phyloP scores from a whole-genome alignment of 805 yeast genomes.

The Candida corydali region DNA sequence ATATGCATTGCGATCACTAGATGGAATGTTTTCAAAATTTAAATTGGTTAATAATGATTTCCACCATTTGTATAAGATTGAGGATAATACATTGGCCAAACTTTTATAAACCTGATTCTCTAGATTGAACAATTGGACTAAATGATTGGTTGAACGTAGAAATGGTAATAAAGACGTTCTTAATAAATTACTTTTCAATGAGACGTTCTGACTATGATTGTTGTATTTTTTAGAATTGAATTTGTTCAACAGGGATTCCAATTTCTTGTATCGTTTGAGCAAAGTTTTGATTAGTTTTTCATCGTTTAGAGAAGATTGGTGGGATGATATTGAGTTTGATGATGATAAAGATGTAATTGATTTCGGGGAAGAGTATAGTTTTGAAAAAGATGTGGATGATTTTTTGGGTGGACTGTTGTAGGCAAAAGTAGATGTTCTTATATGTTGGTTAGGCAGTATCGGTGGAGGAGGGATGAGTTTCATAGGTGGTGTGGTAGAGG shows the following conservation, averaged over 20 bases:
- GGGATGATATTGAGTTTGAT: conserved; percentile 4
- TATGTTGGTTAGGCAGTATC: conserved; percentile 2
- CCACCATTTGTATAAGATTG: conserved; percentile 51
- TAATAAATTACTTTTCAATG: conserved; percentile 32
- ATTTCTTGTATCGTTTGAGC: conserved; percentile 30
- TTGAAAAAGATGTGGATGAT: neutral
- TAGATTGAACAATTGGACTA: conserved; percentile 17
- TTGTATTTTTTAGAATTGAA: conserved; percentile 34
- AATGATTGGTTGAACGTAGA: conserved; percentile 24
- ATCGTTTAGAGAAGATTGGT: conserved; percentile 8
- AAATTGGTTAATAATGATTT: conserved; percentile 24
- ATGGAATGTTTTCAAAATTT: conserved; percentile 15
- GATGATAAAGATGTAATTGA: conserved; percentile 1
- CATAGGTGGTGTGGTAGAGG: neutral
- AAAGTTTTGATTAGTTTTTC: conserved; percentile 17
- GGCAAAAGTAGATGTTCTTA: neutral
- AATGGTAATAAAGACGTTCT: conserved; percentile 46
- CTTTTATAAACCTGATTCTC: conserved; percentile 25
- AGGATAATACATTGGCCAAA: conserved; percentile 26
- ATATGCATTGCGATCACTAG: conserved; percentile 46
- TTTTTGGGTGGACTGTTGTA: neutral
- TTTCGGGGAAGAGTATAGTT: conserved; percentile 1
- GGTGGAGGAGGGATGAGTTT: conserved; percentile 6
- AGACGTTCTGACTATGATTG: conserved; percentile 24
- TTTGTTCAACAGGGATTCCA: conserved; percentile 42